Percentiles rank a stretch among this genome's conserved stretches.
phyloP scores from a whole-genome alignment of 2,329 filamentous ascomycete genomes.

The Alternaria metachromatica region DNA sequence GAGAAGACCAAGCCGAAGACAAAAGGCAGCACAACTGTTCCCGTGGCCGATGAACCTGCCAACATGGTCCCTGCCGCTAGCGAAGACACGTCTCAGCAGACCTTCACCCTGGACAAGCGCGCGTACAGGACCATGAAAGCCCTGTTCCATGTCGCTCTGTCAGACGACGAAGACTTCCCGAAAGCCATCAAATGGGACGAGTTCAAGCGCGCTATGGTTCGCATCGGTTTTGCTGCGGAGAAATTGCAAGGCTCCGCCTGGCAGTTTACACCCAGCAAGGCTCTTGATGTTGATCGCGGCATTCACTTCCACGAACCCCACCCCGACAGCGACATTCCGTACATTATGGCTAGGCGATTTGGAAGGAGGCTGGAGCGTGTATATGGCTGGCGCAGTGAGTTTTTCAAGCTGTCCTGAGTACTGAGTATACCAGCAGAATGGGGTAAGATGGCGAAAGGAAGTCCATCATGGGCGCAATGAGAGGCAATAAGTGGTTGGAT shows the following conservation, averaged over 20 bases:
- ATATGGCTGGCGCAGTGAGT: not conserved
- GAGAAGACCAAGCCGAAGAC: too few species aligned
- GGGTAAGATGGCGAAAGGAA: too few species aligned
- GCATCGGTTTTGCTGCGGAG: conserved; percentile 58
- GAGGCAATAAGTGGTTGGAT: too few species aligned
- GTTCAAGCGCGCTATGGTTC: conserved; percentile 60
- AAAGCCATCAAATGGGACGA: conserved; percentile 62
- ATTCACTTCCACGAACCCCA: conserved; percentile 70
- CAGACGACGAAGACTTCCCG: conserved; percentile 38
- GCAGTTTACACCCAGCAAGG: conserved; percentile 56
- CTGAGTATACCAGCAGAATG: too few species aligned
- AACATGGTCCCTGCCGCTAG: too few species aligned
- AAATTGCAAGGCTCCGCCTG: conserved; percentile 67
- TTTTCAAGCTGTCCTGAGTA: too few species aligned
- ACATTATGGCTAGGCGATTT: conserved; percentile 57
- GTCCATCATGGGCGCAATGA: too few species aligned
- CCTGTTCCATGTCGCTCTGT: not conserved
- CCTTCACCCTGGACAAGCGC: too few species aligned
- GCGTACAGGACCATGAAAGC: too few species aligned
- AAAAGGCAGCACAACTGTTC: too few species aligned
- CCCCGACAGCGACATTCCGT: conserved; percentile 60
- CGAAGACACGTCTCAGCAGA: too few species aligned
- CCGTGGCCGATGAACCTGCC: too few species aligned
- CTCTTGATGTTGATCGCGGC: conserved; percentile 52
- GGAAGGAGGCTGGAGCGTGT: conserved; percentile 49